Conservation (phyloP, 208 protist genomes). For the Wallacemonas collosoma region DNA sequence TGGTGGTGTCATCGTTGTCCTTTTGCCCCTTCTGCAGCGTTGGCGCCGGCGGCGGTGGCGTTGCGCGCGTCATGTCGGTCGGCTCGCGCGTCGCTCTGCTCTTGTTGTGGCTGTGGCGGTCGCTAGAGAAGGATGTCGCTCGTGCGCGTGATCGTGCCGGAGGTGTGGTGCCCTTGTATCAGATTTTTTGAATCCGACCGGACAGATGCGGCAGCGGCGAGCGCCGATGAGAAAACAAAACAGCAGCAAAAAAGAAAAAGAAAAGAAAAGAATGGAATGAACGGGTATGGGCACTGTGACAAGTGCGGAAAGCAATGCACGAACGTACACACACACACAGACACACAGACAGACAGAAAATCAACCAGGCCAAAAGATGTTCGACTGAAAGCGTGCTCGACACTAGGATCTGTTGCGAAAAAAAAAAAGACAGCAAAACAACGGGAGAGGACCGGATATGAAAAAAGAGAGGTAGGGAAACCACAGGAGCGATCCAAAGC, state of each 20-base stretch:
- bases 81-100: no score
- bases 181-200: background rate
- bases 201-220: background rate
- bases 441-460: no score
- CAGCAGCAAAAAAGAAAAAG: background rate
- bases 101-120: no score
- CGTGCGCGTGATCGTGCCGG: no score
- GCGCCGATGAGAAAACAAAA: background rate
- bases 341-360: constrained; percentile 13
- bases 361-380: background rate
- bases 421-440: background rate
- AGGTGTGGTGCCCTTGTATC: no score
- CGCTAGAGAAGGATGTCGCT: no score
- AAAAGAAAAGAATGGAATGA: background rate
- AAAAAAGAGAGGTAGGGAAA: no score
- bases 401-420: background rate
- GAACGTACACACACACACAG: background rate
- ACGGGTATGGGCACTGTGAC: background rate
- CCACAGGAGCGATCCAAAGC: no score
- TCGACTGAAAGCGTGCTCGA: background rate
- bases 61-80: no score
- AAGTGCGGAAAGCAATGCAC: background rate
- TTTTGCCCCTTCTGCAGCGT: background rate
- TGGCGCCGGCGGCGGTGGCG: background rate
- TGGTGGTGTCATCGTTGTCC: background rate